Evolutionary conservation across 2,329 filamentous ascomycete species (phyloP), one percentile per base, ranked within the genome.

Genomic region (Graphilbum fragrans): DNA sequence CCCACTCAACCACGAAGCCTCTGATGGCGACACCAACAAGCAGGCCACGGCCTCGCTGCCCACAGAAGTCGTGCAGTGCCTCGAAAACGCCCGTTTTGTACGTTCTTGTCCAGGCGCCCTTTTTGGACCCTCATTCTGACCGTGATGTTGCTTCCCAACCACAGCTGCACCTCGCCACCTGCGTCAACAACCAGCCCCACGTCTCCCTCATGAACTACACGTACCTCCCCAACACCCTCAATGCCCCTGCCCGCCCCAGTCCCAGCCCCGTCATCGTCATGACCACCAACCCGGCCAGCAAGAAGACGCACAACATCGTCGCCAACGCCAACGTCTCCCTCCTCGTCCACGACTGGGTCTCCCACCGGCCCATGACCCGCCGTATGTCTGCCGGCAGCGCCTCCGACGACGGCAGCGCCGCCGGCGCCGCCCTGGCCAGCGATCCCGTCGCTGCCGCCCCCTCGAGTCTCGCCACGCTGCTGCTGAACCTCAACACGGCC

Each of bases 161-260:
- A 16, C 23, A 94, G 87, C 86, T 98, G 51, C 92, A 98, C 62
- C 82, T 98, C 41, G 88, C 92, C 52, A 98, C 92, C 43, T 93
- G 84, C 60, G 78, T 78, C 52, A 72, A 82, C 51, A 82, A 92
- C 55, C 70, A 79, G 48, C 92, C 92, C 10, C 86, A 96, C 59
- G 86, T 96, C 50, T 93, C 87, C 31, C 77, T 98, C 49, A 98
- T 98, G 92, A 95, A 94, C 69, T 96, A 96, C 68, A 96, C 92
- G 56, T 96, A 95, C 64, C 82, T 98, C 19, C 82, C 87, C 32
- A 78, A 72, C 6, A 85, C 83, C 16, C 80, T 78, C 32, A 82
- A 33, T 23, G 14, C 33, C 29, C 21, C 44, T 25, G 10, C 27
- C 8, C 11, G 38, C 4, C 23, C 27, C 29, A 14, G n/a, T n/a